Conservation (phyloP, 2,329 filamentous ascomycete genomes). For the Colletotrichum lini region DNA sequence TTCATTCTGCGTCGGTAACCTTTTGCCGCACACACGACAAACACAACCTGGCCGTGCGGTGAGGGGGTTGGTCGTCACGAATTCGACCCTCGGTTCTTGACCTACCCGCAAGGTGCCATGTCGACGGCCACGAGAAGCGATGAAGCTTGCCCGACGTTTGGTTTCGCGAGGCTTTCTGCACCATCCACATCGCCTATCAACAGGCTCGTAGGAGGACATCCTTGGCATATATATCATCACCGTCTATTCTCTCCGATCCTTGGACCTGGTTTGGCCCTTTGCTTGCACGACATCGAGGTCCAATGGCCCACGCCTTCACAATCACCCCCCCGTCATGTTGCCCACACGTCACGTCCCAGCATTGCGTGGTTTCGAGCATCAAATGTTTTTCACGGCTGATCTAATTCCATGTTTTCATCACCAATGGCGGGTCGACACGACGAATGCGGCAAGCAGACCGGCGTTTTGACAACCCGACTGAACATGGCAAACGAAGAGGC, state of each 20-base stretch:
- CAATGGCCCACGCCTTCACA: background rate
- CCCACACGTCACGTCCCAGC: background rate
- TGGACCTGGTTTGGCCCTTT: background rate
- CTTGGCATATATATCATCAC: background rate
- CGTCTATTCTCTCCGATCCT: background rate
- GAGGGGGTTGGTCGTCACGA: background rate
- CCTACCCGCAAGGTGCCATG: no score
- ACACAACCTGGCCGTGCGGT: background rate
- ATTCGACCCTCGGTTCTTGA: background rate
- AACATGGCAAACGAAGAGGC: constrained; percentile 1
- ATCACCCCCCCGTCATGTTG: background rate
- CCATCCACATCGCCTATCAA: background rate
- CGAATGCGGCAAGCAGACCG: constrained; percentile 1
- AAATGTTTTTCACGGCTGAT: no score
- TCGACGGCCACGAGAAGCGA: no score
- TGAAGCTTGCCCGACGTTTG: no score
- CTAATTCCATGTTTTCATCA: background rate
- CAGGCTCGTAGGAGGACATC: no score
- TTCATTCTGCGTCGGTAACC: background rate
- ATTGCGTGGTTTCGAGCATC: background rate
- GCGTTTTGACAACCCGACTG: background rate
- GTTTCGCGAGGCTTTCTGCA: background rate
- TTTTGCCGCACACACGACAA: background rate
- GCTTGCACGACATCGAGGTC: background rate
- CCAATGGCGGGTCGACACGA: background rate